phyloP scores from a whole-genome alignment of 2,329 filamentous ascomycete genomes.

The Calonectria pteridis region DNA sequence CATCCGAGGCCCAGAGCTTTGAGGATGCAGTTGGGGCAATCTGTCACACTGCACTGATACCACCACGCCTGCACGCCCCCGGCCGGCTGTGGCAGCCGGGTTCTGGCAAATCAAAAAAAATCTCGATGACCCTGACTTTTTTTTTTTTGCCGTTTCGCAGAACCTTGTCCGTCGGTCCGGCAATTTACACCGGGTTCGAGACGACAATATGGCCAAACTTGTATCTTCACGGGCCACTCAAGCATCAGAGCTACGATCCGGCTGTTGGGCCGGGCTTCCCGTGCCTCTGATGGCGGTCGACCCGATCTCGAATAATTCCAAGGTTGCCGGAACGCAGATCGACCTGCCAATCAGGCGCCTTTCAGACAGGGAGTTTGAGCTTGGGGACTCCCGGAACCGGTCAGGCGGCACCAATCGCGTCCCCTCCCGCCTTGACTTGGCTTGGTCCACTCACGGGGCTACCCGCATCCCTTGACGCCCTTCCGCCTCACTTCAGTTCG shows the following conservation, averaged over 20 bases:
- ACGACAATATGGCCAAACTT: background rate
- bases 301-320: slow-evolving; percentile 31
- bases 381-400: slow-evolving; percentile 42
- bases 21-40: slow-evolving; percentile 30
- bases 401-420: slow-evolving; percentile 47
- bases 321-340: slow-evolving; percentile 36
- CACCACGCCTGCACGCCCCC: slow-evolving; percentile 27
- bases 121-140: slow-evolving; percentile 27
- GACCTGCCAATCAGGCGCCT: slow-evolving; percentile 38
- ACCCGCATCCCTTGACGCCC: slow-evolving; percentile 45
- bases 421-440: slow-evolving; percentile 42
- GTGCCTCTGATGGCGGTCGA: slow-evolving; percentile 18
- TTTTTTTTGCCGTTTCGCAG: slow-evolving; percentile 28
- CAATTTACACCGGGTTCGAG: slow-evolving; percentile 12
- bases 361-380: slow-evolving; percentile 35
- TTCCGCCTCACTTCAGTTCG: slow-evolving; percentile 42
- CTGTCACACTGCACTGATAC: slow-evolving; percentile 34
- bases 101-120: slow-evolving; percentile 26
- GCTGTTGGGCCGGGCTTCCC: slow-evolving; percentile 11
- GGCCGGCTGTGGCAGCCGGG: slow-evolving; percentile 23
- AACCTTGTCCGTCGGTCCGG: slow-evolving; percentile 39
- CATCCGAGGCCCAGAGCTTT: slow-evolving; percentile 30
- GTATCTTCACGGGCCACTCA: background rate
- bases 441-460: slow-evolving; percentile 43
- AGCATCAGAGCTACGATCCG: slow-evolving; percentile 11